phyloP scores from a whole-genome alignment of 208 protist genomes.

The Leishmania gerbilli region DNA sequence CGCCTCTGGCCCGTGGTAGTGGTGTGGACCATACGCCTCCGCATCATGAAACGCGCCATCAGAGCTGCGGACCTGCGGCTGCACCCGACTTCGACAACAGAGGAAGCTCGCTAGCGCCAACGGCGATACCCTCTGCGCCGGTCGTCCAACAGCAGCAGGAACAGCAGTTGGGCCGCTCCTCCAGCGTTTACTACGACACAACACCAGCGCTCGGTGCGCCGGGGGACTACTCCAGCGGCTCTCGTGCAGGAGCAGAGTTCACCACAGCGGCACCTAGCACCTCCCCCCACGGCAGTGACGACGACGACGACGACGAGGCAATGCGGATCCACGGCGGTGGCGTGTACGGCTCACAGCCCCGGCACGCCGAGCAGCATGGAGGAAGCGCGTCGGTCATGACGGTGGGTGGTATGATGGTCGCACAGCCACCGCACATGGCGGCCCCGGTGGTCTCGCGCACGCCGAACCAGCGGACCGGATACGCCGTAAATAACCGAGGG shows the following conservation, averaged over 20 bases:
- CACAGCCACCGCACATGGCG: constrained; percentile 5
- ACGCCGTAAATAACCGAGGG: background rate
- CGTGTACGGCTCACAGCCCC: background rate
- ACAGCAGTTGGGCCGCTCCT: background rate
- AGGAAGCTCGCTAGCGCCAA: background rate
- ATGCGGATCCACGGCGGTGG: background rate
- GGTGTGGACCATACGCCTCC: background rate
- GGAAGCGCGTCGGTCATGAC: background rate
- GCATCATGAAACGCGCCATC: background rate
- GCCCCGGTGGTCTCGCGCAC: background rate
- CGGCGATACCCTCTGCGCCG: background rate
- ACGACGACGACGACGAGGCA: background rate
- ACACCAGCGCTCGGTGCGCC: background rate
- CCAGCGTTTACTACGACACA: background rate
- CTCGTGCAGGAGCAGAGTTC: background rate
- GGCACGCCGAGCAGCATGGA: background rate
- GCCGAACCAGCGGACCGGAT: background rate
- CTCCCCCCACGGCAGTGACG: background rate
- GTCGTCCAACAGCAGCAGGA: background rate
- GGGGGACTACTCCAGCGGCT: background rate
- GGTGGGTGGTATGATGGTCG: background rate
- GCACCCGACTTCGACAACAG: background rate
- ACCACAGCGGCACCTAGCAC: background rate
- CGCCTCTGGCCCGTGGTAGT: background rate
- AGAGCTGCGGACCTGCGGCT: background rate